A percentile compares a stretch with the other conserved stretches of the same genome.
phyloP scores from a whole-genome alignment of 805 yeast species.

The Millerago galiae region DNA sequence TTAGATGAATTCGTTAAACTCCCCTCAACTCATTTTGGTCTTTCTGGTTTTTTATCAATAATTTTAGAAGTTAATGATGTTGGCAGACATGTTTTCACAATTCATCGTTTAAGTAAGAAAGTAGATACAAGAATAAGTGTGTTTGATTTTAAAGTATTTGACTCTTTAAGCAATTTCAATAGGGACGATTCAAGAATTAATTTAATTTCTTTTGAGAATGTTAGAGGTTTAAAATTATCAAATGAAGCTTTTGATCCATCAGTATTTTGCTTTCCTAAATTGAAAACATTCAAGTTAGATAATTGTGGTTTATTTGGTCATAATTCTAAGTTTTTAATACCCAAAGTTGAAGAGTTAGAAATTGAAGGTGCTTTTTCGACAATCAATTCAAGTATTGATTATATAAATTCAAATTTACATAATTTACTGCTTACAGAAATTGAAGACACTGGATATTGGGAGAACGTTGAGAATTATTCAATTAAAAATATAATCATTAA shows the following conservation, averaged over 20 bases:
- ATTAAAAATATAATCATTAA: not conserved
- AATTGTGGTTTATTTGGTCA: not conserved
- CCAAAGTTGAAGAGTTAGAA: not conserved
- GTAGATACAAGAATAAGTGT: not conserved
- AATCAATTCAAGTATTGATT: not conserved
- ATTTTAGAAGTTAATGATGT: slow-evolving; percentile 13
- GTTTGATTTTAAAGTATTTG: not conserved
- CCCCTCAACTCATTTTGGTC: too few relatives aligned
- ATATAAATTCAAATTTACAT: not conserved
- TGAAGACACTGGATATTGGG: not conserved
- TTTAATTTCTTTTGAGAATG: not conserved
- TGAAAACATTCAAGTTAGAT: not conserved
- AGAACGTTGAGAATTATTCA: not conserved
- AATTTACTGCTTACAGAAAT: not conserved
- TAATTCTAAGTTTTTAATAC: not conserved
- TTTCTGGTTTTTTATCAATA: not conserved
- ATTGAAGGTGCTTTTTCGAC: not conserved
- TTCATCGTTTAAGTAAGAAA: not conserved
- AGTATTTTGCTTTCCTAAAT: not conserved
- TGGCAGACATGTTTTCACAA: not conserved
- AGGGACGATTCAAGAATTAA: not conserved
- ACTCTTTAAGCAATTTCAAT: not conserved
- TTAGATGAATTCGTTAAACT: not conserved
- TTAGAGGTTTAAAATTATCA: not conserved
- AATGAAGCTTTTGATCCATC: not conserved